Percentiles rank a stretch among this genome's conserved stretches.
Conservation (phyloP, 139 green algal species). For the Chlorella sp. region DNA sequence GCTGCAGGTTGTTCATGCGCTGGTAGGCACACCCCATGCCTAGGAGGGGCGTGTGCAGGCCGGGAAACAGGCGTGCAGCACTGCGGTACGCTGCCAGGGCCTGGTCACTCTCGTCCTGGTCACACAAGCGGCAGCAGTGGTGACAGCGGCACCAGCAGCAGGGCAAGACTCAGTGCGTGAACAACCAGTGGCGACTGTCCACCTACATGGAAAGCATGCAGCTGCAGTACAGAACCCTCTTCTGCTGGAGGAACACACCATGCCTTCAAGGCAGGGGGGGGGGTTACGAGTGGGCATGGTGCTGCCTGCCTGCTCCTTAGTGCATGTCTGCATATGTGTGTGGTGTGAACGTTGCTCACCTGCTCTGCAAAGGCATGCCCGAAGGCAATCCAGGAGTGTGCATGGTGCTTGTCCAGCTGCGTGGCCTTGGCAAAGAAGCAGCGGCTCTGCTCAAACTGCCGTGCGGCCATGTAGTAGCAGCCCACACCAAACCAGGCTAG, state of each 20-base stretch:
- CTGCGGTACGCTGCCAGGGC: constrained; percentile 93
- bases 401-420: constrained; percentile 65
- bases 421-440: constrained; percentile 87
- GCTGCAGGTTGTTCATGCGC: too few relatives aligned
- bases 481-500: constrained; percentile 83
- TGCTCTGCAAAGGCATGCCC: constrained; percentile 88
- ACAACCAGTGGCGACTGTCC: neutral
- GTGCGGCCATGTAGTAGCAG: constrained; percentile 87
- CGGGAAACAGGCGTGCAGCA: constrained; percentile 84
- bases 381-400: constrained; percentile 90
- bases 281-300: too few relatives aligned
- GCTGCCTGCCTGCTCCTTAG: too few relatives aligned
- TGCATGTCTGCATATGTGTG: too few relatives aligned
- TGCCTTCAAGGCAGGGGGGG: too few relatives aligned
- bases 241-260: too few relatives aligned
- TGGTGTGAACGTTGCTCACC: too few relatives aligned
- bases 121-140: too few relatives aligned
- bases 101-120: constrained; percentile 39
- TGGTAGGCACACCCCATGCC: too few relatives aligned
- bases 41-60: constrained; percentile 82
- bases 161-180: too few relatives aligned
- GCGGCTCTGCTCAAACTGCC: constrained; percentile 58
- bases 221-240: too few relatives aligned
- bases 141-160: too few relatives aligned
- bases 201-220: neutral